A percentile compares a stretch with the other conserved stretches of the same genome.
phyloP scores from a whole-genome alignment of 345 rosid genomes.

The Excoecaria agallocha region DNA sequence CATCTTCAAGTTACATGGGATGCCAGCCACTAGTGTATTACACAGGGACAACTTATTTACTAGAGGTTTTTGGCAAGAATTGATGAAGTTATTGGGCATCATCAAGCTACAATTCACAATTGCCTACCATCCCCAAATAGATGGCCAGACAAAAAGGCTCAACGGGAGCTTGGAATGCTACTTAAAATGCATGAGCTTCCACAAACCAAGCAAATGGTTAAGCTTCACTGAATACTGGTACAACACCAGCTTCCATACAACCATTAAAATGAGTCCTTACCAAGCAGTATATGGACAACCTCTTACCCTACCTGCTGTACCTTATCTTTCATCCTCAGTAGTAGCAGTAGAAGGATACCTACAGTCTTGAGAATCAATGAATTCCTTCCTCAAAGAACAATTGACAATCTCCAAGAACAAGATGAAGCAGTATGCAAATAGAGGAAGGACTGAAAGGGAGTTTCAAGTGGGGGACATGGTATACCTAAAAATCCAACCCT shows the following conservation, averaged over 20 bases:
- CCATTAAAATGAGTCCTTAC: too few species aligned
- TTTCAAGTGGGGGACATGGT: too few species aligned
- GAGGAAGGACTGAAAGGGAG: not conserved
- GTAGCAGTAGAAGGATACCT: not conserved
- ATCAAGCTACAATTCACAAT: not conserved
- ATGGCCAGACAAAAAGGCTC: not conserved
- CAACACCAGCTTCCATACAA: not conserved
- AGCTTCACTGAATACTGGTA: not conserved
- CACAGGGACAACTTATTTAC: not conserved
- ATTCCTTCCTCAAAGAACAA: not conserved
- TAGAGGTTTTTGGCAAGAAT: not conserved
- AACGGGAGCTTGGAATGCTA: not conserved
- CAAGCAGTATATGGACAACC: not conserved
- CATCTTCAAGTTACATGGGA: not conserved
- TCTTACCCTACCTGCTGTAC: not conserved
- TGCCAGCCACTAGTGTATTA: not conserved
- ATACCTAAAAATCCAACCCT: too few species aligned
- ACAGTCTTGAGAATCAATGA: not conserved
- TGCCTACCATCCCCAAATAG: not conserved
- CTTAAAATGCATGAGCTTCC: not conserved
- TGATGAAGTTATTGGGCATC: not conserved
- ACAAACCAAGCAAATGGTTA: not conserved
- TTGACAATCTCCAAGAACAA: not conserved
- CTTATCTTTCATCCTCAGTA: too few species aligned
- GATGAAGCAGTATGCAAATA: not conserved